Evolutionary conservation across 2,329 filamentous ascomycete genomes (phyloP).

Genomic region (Clonostachys sp.): DNA sequence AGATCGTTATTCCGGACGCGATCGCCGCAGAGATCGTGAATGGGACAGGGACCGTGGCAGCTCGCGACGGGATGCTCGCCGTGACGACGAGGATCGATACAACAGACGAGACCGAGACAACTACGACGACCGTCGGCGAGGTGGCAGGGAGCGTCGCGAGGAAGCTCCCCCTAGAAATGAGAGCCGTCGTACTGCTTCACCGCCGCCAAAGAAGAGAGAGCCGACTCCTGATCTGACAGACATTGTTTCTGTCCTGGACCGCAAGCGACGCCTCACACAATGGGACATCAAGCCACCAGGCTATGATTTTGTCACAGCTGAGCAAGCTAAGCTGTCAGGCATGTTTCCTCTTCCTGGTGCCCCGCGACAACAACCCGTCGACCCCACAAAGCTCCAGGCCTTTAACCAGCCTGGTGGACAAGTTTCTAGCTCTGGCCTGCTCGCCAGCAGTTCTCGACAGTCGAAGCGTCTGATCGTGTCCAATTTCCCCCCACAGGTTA

Average conservation of each 20-base stretch:
- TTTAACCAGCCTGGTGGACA: constrained; percentile 81
- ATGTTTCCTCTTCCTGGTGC: constrained; percentile 98
- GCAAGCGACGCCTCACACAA: constrained; percentile 90
- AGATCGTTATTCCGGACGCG: constrained; percentile 76
- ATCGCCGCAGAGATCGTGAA: constrained; percentile 65
- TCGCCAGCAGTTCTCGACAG: constrained; percentile 89
- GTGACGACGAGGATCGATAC: constrained; percentile 60
- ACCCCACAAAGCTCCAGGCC: constrained; percentile 86
- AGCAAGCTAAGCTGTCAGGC: constrained; percentile 96
- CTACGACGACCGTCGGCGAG: constrained; percentile 44
- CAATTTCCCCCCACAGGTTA: constrained; percentile 70
- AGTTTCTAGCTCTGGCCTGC: constrained; percentile 72
- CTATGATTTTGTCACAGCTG: constrained; percentile 96
- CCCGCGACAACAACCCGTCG: constrained; percentile 91
- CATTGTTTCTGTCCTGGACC: constrained; percentile 73
- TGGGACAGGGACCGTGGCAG: constrained; percentile 69
- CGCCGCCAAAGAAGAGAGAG: constrained; percentile 85
- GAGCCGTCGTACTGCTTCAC: constrained; percentile 69
- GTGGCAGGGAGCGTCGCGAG: constrained; percentile 39
- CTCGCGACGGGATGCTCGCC: constrained; percentile 55
- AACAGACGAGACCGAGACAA: constrained; percentile 52
- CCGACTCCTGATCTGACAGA: constrained; percentile 93
- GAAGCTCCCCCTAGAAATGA: constrained; percentile 36
- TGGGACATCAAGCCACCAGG: constrained; percentile 99
- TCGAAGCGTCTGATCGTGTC: constrained; percentile 86